These are phyloP conservation scores for Beverwykella pulmonaria DNA, from an alignment of 495 filamentous ascomycete species.

Conservation along the genomic window DNA sequence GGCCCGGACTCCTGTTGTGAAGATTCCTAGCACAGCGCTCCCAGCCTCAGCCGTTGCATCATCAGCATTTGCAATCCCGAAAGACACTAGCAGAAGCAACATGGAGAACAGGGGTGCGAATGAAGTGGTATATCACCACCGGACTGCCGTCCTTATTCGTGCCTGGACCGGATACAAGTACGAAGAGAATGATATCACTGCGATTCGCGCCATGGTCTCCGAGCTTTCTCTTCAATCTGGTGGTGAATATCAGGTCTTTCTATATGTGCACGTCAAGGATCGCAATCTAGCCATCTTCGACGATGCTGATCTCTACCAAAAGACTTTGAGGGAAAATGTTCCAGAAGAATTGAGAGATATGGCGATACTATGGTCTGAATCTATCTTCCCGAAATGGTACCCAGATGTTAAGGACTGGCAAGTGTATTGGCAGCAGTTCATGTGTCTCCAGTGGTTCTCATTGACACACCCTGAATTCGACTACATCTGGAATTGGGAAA, in stretches of 20 bases:
- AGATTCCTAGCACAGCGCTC: constrained; percentile 16
- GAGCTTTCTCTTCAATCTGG: constrained; percentile 74
- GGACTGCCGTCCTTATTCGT: constrained; percentile 73
- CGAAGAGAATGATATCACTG: constrained; percentile 69
- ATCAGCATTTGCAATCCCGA: constrained; percentile 9
- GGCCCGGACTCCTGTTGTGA: constrained; percentile 26
- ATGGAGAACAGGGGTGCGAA: constrained; percentile 17
- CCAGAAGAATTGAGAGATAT: constrained; percentile 69
- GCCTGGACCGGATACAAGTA: constrained; percentile 68
- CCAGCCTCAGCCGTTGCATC: constrained; percentile 10
- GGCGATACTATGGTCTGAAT: constrained; percentile 68
- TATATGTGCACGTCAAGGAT: constrained; percentile 75
- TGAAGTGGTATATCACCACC: constrained; percentile 43
- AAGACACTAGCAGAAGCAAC: constrained; percentile 9
- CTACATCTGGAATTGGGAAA: constrained; percentile 76
- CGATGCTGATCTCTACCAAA: constrained; percentile 55
- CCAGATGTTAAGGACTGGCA: constrained; percentile 51
- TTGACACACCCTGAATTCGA: constrained; percentile 71
- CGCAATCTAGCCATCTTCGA: constrained; percentile 58
- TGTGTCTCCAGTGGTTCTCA: constrained; percentile 66
- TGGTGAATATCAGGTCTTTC: constrained; percentile 74
- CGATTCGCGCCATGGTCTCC: constrained; percentile 71
- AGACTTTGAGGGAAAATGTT: constrained; percentile 56
- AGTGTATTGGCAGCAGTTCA: constrained; percentile 56
- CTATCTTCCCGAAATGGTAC: constrained; percentile 60